Percentiles rank a stretch among this genome's conserved stretches.
Conservation (phyloP, 2,329 filamentous ascomycete genomes). For the Metarhizium album region DNA sequence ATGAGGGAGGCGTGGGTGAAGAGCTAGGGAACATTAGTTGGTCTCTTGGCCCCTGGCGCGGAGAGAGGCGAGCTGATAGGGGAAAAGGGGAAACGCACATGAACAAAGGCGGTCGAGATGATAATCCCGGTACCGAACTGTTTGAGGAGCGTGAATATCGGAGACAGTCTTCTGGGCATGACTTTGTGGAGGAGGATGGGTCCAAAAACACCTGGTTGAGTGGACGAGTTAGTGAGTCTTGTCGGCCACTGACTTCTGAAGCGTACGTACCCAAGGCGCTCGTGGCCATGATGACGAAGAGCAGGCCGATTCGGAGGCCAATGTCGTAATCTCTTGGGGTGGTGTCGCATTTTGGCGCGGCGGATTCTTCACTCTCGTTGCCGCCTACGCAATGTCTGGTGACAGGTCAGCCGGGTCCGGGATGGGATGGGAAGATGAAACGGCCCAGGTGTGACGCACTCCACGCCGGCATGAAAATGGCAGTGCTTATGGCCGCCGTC, state of each 20-base stretch:
- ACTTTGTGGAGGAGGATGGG: constrained; percentile 54
- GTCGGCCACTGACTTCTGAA: background rate
- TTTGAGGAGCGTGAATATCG: constrained; percentile 54
- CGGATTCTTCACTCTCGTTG: constrained; percentile 28
- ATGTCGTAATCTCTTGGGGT: constrained; percentile 51
- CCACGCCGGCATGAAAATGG: constrained; percentile 66
- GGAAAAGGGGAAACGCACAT: constrained; percentile 31
- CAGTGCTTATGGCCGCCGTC: constrained; percentile 8
- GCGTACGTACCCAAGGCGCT: constrained; percentile 47
- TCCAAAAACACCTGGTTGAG: constrained; percentile 41
- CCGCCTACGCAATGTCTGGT: constrained; percentile 45
- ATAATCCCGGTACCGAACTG: constrained; percentile 67
- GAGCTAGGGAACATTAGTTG: constrained; percentile 35
- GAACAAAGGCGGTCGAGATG: constrained; percentile 60
- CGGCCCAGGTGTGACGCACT: constrained; percentile 36
- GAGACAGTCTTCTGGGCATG: constrained; percentile 36
- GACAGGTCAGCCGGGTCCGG: constrained; percentile 3
- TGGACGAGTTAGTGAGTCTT: background rate
- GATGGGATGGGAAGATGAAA: background rate
- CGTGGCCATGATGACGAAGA: constrained; percentile 62
- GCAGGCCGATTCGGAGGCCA: constrained; percentile 54
- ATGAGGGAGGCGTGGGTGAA: constrained; percentile 63
- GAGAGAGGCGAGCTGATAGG: background rate
- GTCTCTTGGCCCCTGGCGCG: background rate
- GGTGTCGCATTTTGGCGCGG: constrained; percentile 30